Evolutionary conservation across 768 basidiomycete genomes (phyloP).

Genomic region (Mrakia gelida): DNA sequence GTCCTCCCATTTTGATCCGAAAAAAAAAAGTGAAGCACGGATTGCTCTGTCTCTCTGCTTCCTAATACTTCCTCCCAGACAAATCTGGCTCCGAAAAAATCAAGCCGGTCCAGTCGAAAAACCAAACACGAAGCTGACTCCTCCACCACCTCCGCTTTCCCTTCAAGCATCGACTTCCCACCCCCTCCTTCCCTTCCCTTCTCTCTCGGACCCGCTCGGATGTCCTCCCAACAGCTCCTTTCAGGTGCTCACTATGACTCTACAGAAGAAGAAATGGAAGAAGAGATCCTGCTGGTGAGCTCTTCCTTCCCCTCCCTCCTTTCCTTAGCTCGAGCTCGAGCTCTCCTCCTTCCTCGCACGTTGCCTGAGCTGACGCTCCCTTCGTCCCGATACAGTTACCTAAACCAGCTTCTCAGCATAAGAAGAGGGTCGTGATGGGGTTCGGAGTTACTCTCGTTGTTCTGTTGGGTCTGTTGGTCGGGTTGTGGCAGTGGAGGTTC

Average conservation of each 20-base stretch:
- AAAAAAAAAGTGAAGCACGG: no score
- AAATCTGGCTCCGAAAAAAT: no score
- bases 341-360: no score
- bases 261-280: not conserved
- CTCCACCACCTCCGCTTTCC: not conserved
- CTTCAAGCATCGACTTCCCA: not conserved
- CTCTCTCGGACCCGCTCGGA: not conserved
- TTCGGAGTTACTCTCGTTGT: not conserved
- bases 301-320: not conserved
- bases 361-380: not conserved
- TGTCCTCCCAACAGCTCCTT: not conserved
- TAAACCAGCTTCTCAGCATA: not conserved
- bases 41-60: no score
- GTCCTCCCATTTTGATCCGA: no score
- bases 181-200: not conserved
- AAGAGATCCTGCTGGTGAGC: not conserved
- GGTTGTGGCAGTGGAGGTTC: constrained; percentile 12
- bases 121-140: no score
- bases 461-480: not conserved
- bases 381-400: not conserved
- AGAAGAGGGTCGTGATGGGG: not conserved
- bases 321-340: no score
- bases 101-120: no score
- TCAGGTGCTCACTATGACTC: not conserved
- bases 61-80: no score